Base-by-base conservation (phyloP, 345 rosid species). In the Turritis glabra region DNA sequence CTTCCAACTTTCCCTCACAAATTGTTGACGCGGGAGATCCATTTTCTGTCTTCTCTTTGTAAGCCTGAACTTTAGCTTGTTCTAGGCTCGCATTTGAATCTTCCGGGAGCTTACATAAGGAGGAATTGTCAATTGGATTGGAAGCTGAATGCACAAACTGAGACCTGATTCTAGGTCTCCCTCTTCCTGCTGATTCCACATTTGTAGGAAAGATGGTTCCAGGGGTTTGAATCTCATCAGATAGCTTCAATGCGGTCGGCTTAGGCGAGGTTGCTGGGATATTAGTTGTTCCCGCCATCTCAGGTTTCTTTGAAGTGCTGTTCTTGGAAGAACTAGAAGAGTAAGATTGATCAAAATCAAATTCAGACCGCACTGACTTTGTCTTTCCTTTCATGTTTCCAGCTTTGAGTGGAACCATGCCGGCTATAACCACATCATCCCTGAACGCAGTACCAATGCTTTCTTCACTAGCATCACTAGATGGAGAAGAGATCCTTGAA, bases 191-290 rank as follows among this genome's bases (percentile, higher is more conserved):
- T 68, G 41, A 70, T 35, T 76, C 89, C n/a, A 80, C n/a, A 64
- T 80, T 77, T 63, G 85, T 65, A 32, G 91, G 87, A 68, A 67
- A 93, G 51, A 84, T 81, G 40, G 96, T 89, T 68, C 86, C 91
- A 17, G 92, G 93, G 48, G 95, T 88, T 82, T 91, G 93, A 89
- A 89, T 88, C 58, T 94, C 96, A 67, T 88, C 89, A 27, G 83
- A 81, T 67, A 91, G 77, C 75, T 87, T 87, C 65, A 86, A 5
- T 23, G 95, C 82, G 18, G 95, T 86, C 12, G 86, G 90, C 65
- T 71, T 72, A 40, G 86, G 86, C 4, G 84, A 81, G 62, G 46
- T 21, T 73, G 78, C 82, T 57, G 82, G 55, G 56, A 78, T 56
- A 38, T 53, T 78, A 38, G 72, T 73, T 26, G 60, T 66, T 29